A percentile compares a stretch with the other conserved stretches of the same genome.
Evolutionary conservation across 257 asterid species (phyloP).

Genomic region (Marsdenia floribunda): DNA sequence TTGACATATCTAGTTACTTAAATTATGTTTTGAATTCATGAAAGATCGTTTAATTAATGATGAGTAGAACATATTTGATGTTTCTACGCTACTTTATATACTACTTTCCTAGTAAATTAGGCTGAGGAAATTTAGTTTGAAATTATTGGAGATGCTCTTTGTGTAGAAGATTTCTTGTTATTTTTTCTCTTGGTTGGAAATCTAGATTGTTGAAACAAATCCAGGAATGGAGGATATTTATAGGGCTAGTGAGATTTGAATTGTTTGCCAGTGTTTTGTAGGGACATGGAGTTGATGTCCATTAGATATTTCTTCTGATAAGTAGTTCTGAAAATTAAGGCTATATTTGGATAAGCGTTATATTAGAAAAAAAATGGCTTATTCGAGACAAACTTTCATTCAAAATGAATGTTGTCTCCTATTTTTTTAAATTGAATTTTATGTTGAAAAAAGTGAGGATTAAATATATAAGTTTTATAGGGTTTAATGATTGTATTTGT

Average conservation of each 20-base stretch:
- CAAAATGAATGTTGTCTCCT: too few species aligned
- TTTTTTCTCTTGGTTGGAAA: background rate
- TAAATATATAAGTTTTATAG: too few species aligned
- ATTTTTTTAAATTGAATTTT: too few species aligned
- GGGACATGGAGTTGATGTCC: background rate
- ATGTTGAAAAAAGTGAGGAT: too few species aligned
- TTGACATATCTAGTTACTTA: background rate
- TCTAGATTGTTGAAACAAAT: too few species aligned
- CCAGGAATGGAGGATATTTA: background rate
- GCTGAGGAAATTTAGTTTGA: background rate
- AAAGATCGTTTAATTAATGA: background rate
- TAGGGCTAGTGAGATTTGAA: background rate
- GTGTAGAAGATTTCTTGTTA: background rate
- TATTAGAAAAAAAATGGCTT: too few species aligned
- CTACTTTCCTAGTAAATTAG: background rate
- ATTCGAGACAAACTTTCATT: too few species aligned
- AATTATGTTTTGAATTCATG: background rate
- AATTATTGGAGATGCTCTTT: background rate
- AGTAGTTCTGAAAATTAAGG: background rate
- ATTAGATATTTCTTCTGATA: background rate
- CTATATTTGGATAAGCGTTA: too few species aligned
- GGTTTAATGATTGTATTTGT: too few species aligned
- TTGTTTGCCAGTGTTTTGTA: background rate
- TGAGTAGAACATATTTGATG: background rate
- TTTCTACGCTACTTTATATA: background rate